Base-by-base conservation (phyloP, 1,139 yeast genomes). In the Candida labiduridarum region DNA sequence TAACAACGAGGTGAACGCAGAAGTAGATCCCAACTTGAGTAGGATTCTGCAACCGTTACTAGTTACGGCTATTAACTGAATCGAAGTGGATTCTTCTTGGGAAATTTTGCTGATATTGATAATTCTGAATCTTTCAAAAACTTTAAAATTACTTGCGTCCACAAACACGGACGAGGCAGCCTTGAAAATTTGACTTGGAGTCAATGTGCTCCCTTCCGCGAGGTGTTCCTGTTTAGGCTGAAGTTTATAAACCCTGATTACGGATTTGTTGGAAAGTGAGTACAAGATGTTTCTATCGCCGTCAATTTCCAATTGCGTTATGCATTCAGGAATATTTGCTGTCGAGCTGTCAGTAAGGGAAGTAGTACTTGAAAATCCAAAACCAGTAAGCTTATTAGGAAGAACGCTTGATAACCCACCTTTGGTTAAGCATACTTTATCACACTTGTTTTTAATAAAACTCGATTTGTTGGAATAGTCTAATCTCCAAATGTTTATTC, bases 371-470 rank as follows among this genome's bases (percentile, higher is more conserved):
- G 45, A 42, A 43, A 49, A 46, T 2, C 52, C 52, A 74, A 68
- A 66, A 5, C 83, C 84, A 2, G 84, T 80, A 36, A 79, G 61
- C 53, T 71, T 70, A 31, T 76, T 74, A 10, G 87, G 87, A 31
- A 85, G 70, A 18, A 85, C 79, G 45, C 81, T 76, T 1, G 87
- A 78, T 46, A 87, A 72, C 0, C 88, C 83, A 11, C 85, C 79
- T 63, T 87, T 84, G 1, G 95, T 87, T 47, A 87, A 76, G 63
- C 97, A 89, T 31, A 86, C 82, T 65, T 90, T 91, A 56, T 84
- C 85, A 63, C 96, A 89, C 59, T 85, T 87, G 62, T 89, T 87
- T 55, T 86, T 84, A 63, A 90, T 90, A 88, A 97, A 94, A 46
- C 90, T 87, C 44, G 92, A 94, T 35, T 87, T 83, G 56, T 85